These are phyloP conservation scores for Phalaenopsis aphrodite DNA, from an alignment of 106 monocot species.

Conservation along the genomic window DNA sequence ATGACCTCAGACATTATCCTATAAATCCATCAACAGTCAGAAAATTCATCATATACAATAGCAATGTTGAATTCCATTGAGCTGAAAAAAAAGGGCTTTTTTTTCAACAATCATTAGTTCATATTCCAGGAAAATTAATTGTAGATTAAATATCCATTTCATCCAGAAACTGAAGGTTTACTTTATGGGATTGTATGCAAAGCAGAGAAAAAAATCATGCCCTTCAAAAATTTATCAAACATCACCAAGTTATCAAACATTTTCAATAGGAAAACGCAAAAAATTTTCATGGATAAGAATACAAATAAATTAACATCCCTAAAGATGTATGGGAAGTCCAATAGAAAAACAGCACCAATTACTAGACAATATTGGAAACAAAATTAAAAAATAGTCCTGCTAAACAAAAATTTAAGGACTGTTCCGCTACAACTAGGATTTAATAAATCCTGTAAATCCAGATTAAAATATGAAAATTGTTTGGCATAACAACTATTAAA, in stretches of 20 bases:
- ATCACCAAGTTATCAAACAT: too few relatives aligned
- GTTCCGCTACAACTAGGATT: too few relatives aligned
- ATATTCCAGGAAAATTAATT: not conserved
- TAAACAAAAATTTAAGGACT: not conserved
- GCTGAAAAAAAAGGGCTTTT: not conserved
- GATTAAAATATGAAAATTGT: too few relatives aligned
- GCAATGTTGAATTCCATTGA: not conserved
- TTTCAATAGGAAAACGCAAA: not conserved
- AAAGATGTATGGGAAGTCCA: not conserved
- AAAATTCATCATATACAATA: not conserved
- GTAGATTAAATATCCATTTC: not conserved
- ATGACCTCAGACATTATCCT: constrained; percentile 28
- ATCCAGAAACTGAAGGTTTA: not conserved
- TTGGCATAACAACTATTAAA: too few relatives aligned
- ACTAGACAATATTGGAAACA: not conserved
- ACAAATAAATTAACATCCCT: not conserved
- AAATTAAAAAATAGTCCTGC: not conserved
- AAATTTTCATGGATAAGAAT: not conserved
- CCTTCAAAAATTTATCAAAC: too few relatives aligned
- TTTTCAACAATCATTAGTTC: too few relatives aligned
- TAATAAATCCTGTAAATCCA: too few relatives aligned
- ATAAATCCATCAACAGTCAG: not conserved
- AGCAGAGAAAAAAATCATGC: not conserved
- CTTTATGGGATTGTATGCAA: not conserved
- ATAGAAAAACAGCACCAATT: not conserved